Conservation (phyloP, 768 basidiomycete species). For the Plicaturopsis crispa region DNA sequence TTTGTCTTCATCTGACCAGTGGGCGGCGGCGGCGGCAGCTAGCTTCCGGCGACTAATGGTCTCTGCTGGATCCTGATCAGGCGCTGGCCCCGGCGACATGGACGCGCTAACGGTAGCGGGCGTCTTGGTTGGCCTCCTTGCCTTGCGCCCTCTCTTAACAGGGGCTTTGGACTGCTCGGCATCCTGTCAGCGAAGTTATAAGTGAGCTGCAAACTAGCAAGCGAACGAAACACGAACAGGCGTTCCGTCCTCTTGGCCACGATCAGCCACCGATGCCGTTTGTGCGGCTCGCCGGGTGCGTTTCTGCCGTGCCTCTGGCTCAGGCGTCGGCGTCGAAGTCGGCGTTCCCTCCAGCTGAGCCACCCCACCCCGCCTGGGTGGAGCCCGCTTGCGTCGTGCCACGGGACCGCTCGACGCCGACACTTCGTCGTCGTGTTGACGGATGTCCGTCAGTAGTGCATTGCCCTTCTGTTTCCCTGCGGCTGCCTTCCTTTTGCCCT, state of each 20-base stretch:
- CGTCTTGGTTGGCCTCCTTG: background rate
- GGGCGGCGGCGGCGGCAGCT: slow-evolving; percentile 23
- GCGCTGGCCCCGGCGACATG: background rate
- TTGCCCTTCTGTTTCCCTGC: slow-evolving; percentile 81
- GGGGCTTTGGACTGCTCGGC: slow-evolving; percentile 18
- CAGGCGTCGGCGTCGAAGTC: slow-evolving; percentile 60
- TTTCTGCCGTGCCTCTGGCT: slow-evolving; percentile 44
- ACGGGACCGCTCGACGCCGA: slow-evolving; percentile 24
- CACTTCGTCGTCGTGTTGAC: slow-evolving; percentile 54
- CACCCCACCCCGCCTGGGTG: slow-evolving; percentile 29
- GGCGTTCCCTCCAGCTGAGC: slow-evolving; percentile 40
- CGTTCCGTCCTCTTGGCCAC: no score
- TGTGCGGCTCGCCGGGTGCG: slow-evolving; percentile 33
- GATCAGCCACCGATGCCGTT: no score
- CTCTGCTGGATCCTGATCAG: slow-evolving; percentile 12
- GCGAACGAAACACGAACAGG: no score
- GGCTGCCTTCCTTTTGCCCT: slow-evolving; percentile 40
- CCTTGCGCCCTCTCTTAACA: slow-evolving; percentile 24
- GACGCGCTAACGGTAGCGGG: background rate
- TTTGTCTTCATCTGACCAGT: slow-evolving; percentile 67
- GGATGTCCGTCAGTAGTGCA: slow-evolving; percentile 74
- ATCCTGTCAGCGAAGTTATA: no score
- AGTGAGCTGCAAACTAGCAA: no score
- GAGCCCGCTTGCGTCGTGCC: slow-evolving; percentile 33
- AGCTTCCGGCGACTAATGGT: slow-evolving; percentile 14